Conservation (phyloP, 495 filamentous ascomycete species). For the Platismatia glauca region DNA sequence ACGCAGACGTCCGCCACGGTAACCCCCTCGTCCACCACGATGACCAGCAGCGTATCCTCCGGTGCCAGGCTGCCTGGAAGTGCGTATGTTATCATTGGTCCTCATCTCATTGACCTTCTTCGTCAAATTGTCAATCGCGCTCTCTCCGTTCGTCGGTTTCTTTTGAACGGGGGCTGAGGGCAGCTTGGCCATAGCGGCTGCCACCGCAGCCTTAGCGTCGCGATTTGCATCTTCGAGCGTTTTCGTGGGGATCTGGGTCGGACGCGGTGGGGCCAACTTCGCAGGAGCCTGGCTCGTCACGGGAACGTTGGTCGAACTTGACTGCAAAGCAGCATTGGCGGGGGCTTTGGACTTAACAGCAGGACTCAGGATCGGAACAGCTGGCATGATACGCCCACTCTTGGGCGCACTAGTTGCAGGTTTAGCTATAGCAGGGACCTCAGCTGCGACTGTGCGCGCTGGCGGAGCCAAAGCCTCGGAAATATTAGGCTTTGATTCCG, state of each 20-base stretch:
- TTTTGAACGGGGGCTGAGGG: slow-evolving; percentile 40
- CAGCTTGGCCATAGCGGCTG: slow-evolving; percentile 81
- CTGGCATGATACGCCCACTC: slow-evolving; percentile 63
- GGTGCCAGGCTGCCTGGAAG: slow-evolving; percentile 36
- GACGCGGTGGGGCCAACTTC: slow-evolving; percentile 27
- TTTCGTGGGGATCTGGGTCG: slow-evolving; percentile 27
- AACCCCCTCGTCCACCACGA: slow-evolving; percentile 43
- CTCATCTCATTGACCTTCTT: slow-evolving; percentile 85
- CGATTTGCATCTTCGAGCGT: slow-evolving; percentile 63
- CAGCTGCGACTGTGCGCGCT: slow-evolving; percentile 31
- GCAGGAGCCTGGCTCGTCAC: slow-evolving; percentile 19
- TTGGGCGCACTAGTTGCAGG: slow-evolving; percentile 54
- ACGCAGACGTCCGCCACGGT: slow-evolving; percentile 47
- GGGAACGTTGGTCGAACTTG: slow-evolving; percentile 25
- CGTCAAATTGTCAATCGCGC: slow-evolving; percentile 64
- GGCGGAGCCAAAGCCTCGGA: slow-evolving; percentile 35
- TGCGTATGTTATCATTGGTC: slow-evolving; percentile 42
- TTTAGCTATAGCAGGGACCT: slow-evolving; percentile 31
- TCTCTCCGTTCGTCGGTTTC: slow-evolving; percentile 37
- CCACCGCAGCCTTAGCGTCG: slow-evolving; percentile 76
- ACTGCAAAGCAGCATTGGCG: slow-evolving; percentile 29
- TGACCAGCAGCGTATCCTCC: slow-evolving; percentile 46
- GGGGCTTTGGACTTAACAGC: slow-evolving; percentile 35
- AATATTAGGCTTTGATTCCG: slow-evolving; percentile 58
- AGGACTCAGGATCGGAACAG: slow-evolving; percentile 47